phyloP scores from a whole-genome alignment of 306 rosid genomes.

The Vicia sativa region DNA sequence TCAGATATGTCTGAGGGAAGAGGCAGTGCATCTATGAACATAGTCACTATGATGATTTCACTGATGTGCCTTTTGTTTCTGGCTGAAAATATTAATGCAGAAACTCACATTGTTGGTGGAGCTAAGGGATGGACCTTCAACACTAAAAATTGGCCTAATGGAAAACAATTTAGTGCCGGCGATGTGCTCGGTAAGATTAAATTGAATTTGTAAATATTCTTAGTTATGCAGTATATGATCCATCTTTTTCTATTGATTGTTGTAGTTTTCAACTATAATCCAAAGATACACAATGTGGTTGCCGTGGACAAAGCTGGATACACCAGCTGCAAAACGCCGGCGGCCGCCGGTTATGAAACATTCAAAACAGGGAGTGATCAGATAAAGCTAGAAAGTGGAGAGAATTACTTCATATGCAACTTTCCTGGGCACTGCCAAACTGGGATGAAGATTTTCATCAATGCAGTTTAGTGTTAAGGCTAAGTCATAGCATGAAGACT shows the following conservation, averaged over 20 bases:
- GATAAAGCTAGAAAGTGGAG: conserved; percentile 52
- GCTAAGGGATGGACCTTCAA: conserved; percentile 62
- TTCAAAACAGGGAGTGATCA: conserved; percentile 56
- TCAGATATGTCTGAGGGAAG: conserved; percentile 60
- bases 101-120: conserved; percentile 57
- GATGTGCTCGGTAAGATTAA: conserved; percentile 55
- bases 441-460: conserved; percentile 66
- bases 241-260: not conserved
- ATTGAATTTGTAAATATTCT: not conserved
- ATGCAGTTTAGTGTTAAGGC: conserved; percentile 28
- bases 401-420: conserved; percentile 67
- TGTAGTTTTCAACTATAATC: conserved; percentile 61
- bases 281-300: conserved; percentile 62
- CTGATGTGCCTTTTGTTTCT: conserved; percentile 44
- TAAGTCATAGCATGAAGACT: not conserved
- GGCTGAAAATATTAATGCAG: conserved; percentile 45
- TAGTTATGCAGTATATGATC: not conserved
- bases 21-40: conserved; percentile 56
- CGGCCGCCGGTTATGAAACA: conserved; percentile 44
- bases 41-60: conserved; percentile 29
- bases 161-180: conserved; percentile 57
- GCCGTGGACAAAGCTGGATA: conserved; percentile 55
- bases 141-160: conserved; percentile 53
- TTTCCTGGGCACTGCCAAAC: conserved; percentile 61
- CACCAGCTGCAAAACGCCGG: conserved; percentile 48